These are phyloP conservation scores for Hordeum pubiflorum DNA, from an alignment of 202 grass and related monocot species.

Conservation along the genomic window DNA sequence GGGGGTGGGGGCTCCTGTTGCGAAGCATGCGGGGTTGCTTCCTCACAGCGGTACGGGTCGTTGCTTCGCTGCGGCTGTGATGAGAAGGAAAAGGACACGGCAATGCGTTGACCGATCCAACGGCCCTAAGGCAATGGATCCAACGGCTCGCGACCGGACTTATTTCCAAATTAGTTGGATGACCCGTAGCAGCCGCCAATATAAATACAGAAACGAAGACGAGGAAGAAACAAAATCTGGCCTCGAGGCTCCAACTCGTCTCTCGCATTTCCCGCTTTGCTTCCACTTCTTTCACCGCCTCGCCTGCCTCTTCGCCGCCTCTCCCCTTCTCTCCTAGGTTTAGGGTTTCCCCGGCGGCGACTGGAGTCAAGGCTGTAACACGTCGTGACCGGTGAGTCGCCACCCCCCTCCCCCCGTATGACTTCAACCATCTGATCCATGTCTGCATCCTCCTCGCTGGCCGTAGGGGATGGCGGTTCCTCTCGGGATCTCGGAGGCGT, in stretches of 20 bases:
- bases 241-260: not conserved
- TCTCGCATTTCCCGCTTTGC: slow-evolving; percentile 38
- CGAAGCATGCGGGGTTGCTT: no score
- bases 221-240: not conserved
- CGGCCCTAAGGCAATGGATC: no score
- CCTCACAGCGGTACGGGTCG: no score
- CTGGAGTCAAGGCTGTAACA: not conserved
- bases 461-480: not conserved
- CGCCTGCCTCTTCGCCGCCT: not conserved
- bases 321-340: slow-evolving; percentile 22
- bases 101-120: no score
- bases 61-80: no score
- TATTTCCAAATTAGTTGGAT: no score
- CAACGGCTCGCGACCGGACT: no score
- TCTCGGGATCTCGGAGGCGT: not conserved
- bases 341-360: slow-evolving; percentile 36
- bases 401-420: no score
- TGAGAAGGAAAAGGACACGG: no score
- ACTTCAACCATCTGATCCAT: not conserved
- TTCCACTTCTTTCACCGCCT: not conserved
- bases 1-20: no score
- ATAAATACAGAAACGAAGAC: not conserved
- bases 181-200: not conserved
- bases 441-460: not conserved
- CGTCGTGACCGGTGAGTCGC: slow-evolving; percentile 19